These are phyloP conservation scores for Pachyrhizus erosus DNA, from an alignment of 306 rosid species.

Conservation along the genomic window DNA sequence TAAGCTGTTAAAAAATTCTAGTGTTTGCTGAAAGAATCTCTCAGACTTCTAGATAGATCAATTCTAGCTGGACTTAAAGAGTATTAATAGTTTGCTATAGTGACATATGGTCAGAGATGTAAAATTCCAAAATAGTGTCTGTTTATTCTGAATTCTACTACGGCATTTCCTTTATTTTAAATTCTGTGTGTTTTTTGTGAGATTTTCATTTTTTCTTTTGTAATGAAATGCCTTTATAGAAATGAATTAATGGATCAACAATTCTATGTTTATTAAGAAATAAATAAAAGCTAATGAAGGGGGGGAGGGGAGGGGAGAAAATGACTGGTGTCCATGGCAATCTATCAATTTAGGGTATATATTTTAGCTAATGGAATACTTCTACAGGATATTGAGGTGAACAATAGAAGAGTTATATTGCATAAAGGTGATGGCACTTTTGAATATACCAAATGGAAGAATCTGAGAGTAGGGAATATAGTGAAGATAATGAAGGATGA, in stretches of 20 bases:
- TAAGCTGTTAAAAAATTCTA: conserved; percentile 23
- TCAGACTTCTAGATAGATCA: background rate
- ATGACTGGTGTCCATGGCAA: background rate
- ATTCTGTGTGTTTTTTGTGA: conserved; percentile 2
- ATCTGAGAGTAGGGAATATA: conserved; percentile 78
- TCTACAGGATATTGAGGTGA: conserved; percentile 81
- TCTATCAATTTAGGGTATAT: conserved; percentile 18
- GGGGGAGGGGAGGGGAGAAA: background rate
- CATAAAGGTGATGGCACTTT: conserved; percentile 65
- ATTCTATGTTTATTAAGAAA: background rate
- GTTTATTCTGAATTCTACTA: background rate
- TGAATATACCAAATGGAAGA: conserved; percentile 67
- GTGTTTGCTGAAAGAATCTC: conserved; percentile 1
- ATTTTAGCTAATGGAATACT: background rate
- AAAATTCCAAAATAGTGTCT: background rate
- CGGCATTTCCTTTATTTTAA: conserved; percentile 7
- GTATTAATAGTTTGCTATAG: background rate
- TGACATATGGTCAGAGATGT: background rate
- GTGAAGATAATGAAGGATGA: conserved; percentile 80
- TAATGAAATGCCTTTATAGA: background rate
- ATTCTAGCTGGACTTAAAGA: background rate
- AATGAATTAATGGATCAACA: conserved; percentile 2
- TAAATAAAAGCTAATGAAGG: background rate
- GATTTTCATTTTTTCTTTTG: background rate
- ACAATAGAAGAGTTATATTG: conserved; percentile 68